A percentile compares a stretch with the other conserved stretches of the same genome.
These are phyloP conservation scores for slime mould (Dictyostelium discoideum) DNA, from an alignment of 78 protist species.

Conservation along the genomic window dicty_2.7 NC_007089.4:3586001-3586500, in stretches of 20 bases:
- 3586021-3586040: neutral
- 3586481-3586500: slow-evolving; percentile 91
- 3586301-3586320: too few relatives aligned
- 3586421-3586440: slow-evolving; percentile 37
- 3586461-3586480: slow-evolving; percentile 79
- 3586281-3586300: too few relatives aligned
- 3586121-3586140: neutral
- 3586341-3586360: too few relatives aligned
- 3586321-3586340: too few relatives aligned
- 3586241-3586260: neutral
- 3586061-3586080: neutral
- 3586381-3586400: slow-evolving; percentile 69
- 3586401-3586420: slow-evolving; percentile 83
- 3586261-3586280: neutral
- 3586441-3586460: too few relatives aligned
- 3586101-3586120: neutral
- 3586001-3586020: too few relatives aligned
- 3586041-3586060: neutral
- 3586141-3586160: neutral
- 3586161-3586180: neutral
- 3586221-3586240: too few relatives aligned
- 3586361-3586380: too few relatives aligned
- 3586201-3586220: too few relatives aligned
- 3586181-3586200: neutral
- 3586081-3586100: neutral